Percentiles rank a stretch among this genome's conserved stretches.
phyloP scores from a whole-genome alignment of 305 asterid genomes.

The Fraxinus baroniana region DNA sequence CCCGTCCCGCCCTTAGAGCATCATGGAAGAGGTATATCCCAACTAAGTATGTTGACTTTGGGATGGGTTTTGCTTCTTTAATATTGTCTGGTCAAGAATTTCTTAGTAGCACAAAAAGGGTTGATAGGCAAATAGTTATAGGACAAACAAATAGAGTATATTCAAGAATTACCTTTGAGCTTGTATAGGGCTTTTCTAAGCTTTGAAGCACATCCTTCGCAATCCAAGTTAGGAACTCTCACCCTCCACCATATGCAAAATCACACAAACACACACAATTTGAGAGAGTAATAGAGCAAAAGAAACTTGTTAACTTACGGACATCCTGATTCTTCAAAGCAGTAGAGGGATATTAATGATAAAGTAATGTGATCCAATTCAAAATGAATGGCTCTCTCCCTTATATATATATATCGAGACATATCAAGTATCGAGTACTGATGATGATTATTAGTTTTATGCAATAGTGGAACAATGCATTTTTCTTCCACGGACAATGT shows the following conservation, averaged over 20 bases:
- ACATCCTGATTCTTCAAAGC: slow-evolving; percentile 37
- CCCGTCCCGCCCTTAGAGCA: too few relatives aligned
- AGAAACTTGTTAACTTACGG: slow-evolving; percentile 41
- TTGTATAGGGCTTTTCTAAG: slow-evolving; percentile 57
- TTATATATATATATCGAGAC: neutral
- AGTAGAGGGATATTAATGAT: neutral
- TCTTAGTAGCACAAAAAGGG: neutral
- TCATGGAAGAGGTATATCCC: too few relatives aligned
- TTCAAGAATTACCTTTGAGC: slow-evolving; percentile 52
- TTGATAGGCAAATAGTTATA: neutral
- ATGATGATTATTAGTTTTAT: too few relatives aligned
- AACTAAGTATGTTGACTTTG: neutral
- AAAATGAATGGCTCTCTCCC: neutral
- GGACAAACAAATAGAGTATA: neutral
- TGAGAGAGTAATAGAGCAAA: neutral
- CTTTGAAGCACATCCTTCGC: slow-evolving; percentile 73
- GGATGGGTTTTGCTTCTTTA: too few relatives aligned
- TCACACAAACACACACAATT: neutral
- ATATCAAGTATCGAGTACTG: neutral
- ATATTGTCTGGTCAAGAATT: neutral
- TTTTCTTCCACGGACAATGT: too few relatives aligned
- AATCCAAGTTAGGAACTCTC: slow-evolving; percentile 79
- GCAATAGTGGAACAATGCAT: too few relatives aligned
- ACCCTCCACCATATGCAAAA: slow-evolving; percentile 61
- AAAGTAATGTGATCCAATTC: neutral